Conservation (phyloP, 2,329 filamentous ascomycete species). For the Cladosporium sp. region DNA sequence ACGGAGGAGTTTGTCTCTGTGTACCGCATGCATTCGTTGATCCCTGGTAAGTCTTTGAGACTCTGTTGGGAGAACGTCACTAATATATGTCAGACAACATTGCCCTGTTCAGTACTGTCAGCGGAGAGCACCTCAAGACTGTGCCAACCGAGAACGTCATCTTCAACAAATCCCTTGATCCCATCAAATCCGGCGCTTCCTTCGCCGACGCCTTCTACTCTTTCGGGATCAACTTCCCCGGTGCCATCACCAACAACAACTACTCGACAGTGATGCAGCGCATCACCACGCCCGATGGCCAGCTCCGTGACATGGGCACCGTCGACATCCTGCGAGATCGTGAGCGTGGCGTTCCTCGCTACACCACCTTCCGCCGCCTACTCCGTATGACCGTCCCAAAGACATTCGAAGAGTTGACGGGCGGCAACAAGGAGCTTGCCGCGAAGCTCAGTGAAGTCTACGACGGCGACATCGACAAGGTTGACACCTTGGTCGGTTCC, state of each 20-base stretch:
- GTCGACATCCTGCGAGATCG: constrained; percentile 46
- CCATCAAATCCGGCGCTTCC: constrained; percentile 27
- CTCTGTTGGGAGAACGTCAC: too few species aligned
- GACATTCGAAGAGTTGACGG: constrained; percentile 39
- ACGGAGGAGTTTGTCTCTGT: constrained; percentile 45
- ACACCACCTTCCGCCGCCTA: constrained; percentile 43
- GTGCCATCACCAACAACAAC: constrained; percentile 41
- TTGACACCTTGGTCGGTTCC: constrained; percentile 41
- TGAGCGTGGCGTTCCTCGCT: constrained; percentile 44
- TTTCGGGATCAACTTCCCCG: constrained; percentile 46
- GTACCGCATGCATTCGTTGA: constrained; percentile 40
- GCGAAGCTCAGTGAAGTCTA: constrained; percentile 36
- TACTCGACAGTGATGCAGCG: constrained; percentile 39
- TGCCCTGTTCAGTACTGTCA: constrained; percentile 32
- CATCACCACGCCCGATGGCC: constrained; percentile 38
- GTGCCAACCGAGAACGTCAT: constrained; percentile 29
- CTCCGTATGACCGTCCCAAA: constrained; percentile 35
- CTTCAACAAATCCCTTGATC: constrained; percentile 33
- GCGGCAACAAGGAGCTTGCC: constrained; percentile 36
- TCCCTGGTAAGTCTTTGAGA: constrained; percentile 26
- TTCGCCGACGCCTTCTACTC: constrained; percentile 41
- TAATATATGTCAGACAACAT: constrained; percentile 21
- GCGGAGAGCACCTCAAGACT: constrained; percentile 28
- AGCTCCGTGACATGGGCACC: constrained; percentile 41
- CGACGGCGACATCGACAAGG: constrained; percentile 37